Base-by-base conservation (phyloP, 768 basidiomycete species). In the Trametes sanguinea region DNA sequence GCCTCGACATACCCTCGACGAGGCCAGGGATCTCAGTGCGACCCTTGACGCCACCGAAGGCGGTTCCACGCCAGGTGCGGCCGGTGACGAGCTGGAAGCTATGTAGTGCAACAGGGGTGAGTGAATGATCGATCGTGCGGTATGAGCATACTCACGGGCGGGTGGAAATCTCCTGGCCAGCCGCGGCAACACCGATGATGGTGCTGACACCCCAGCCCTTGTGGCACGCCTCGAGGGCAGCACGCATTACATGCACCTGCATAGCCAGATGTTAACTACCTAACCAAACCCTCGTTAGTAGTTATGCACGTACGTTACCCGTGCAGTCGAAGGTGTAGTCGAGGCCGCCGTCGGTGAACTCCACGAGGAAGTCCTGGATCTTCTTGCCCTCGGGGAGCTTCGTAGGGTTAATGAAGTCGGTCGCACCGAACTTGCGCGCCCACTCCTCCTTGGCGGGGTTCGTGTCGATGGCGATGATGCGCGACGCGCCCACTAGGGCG, bases 141-240 rank as follows among this genome's bases (percentile, higher is more conserved):
- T 5, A 43, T n/a, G 9, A 43, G n/a, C 42, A 50, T 47, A 70
- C 72, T 69, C 60, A 72, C 71, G 76, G 73, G 42, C 73, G 68
- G 43, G 70, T 72, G 33, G 73, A 74, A 50, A 71, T 76, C 65
- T 98, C 97, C 70, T 97, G 88, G 6, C 97, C 97, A 17, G 97
- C 94, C 27, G 95, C 94, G 3, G 97, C 97, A 44, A 99, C 97
- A 62, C 96, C 96, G 62, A 99, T 98, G 66, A 99, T 73, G 58
- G 93, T 98, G 60, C 88, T 93, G 45, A 98, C 89, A 68, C 97
- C 97, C 97, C 97, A 99, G 13, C 97, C 97, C 74, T 98, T 98
- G 77, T 99, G 97, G 75, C 95, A 98, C n/a, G 95, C 92, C 77
- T 99, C 97, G 50, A 99, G 85, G 29, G 97, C 97, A 51, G 88